Percentiles rank a stretch among this genome's conserved stretches.
Evolutionary conservation across 2,329 filamentous ascomycete genomes (phyloP).

Genomic region (Fusarium sp.): DNA sequence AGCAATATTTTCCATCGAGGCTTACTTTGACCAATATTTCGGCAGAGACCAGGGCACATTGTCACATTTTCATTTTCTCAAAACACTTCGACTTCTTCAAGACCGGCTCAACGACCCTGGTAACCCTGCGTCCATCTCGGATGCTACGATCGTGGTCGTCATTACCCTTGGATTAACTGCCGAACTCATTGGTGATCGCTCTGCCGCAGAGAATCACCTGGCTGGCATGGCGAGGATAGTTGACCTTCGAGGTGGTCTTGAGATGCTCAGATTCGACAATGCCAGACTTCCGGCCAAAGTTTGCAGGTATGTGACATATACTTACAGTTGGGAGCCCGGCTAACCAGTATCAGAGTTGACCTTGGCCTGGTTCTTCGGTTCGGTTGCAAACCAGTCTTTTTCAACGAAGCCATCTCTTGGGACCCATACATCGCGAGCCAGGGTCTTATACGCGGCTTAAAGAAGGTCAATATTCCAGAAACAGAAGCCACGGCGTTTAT

Average conservation of each 20-base stretch:
- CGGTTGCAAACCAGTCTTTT: conserved; percentile 23
- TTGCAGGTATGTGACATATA: conserved; percentile 21
- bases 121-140: conserved; percentile 8
- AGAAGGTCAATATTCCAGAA: not conserved
- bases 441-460: not conserved
- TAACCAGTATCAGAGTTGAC: conserved; percentile 18
- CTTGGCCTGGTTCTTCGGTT: conserved; percentile 25
- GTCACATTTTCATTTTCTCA: conserved; percentile 34
- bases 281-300: conserved; percentile 33
- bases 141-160: conserved; percentile 35
- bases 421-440: conserved; percentile 18
- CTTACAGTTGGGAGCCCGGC: not conserved
- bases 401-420: conserved; percentile 26
- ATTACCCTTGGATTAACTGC: conserved; percentile 22
- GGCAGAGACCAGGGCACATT: conserved; percentile 3
- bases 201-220: conserved; percentile 23
- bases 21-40: conserved; percentile 16
- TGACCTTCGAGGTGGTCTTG: conserved; percentile 27
- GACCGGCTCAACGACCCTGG: conserved; percentile 10
- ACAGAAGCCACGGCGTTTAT: not conserved
- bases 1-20: conserved; percentile 23
- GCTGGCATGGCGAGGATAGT: conserved; percentile 33
- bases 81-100: conserved; percentile 31
- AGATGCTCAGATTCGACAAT: conserved; percentile 28
- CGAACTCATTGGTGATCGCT: conserved; percentile 24